These are phyloP conservation scores for Orbilia blumenaviensis DNA, from an alignment of 2,329 filamentous ascomycete genomes.

Conservation along the genomic window DNA sequence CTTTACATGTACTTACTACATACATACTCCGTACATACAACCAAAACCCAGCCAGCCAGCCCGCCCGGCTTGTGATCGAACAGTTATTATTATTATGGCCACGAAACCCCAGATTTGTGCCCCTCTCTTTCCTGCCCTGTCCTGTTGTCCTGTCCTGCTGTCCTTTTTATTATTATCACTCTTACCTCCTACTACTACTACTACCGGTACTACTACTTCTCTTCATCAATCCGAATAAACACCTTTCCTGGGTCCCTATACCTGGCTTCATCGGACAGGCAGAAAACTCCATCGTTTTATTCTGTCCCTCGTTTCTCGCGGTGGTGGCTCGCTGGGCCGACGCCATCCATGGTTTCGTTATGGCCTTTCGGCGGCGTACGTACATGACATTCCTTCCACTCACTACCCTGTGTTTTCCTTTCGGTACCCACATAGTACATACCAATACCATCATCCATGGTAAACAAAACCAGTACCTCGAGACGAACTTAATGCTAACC, in stretches of 20 bases:
- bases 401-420: too few relatives aligned
- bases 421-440: not conserved
- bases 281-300: not conserved
- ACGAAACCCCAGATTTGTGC: conserved; percentile 35
- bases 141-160: not conserved
- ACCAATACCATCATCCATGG: too few relatives aligned
- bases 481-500: not conserved
- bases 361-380: conserved; percentile 57
- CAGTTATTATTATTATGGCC: conserved; percentile 23
- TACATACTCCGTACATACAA: too few relatives aligned
- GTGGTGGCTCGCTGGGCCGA: conserved; percentile 10
- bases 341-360: conserved; percentile 56
- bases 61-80: not conserved
- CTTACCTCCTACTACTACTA: not conserved
- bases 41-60: not conserved
- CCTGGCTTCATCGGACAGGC: too few relatives aligned
- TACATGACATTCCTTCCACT: conserved; percentile 11
- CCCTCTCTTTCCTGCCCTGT: not conserved
- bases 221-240: too few relatives aligned
- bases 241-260: too few relatives aligned
- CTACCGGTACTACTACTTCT: not conserved
- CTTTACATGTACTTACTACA: too few relatives aligned
- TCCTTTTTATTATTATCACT: not conserved
- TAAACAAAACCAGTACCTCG: too few relatives aligned
- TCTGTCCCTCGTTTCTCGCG: not conserved